Evolutionary conservation across 805 yeast species (phyloP).

Genomic region (Wickerhamiella dianesei): DNA sequence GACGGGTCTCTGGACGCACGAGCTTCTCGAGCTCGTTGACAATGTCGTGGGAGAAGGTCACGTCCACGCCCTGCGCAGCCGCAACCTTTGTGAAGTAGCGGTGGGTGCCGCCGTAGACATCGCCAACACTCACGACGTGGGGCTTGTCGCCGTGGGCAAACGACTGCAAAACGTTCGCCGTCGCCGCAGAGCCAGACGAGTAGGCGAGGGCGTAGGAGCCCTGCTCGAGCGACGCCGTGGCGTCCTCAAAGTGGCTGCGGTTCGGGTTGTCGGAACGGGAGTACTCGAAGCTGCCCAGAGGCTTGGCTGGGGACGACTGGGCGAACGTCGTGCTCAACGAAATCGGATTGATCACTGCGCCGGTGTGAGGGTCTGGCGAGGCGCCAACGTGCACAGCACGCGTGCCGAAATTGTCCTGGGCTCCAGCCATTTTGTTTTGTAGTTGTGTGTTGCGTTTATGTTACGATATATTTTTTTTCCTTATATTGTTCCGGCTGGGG

Average conservation of each 20-base stretch:
- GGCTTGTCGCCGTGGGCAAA: constrained; percentile 34
- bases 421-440: background rate
- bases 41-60: constrained; percentile 54
- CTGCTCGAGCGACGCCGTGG: constrained; percentile 64
- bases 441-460: background rate
- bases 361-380: constrained; percentile 54
- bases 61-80: constrained; percentile 57
- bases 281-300: constrained; percentile 69
- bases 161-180: constrained; percentile 63
- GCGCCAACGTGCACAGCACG: constrained; percentile 78
- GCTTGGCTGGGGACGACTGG: constrained; percentile 62
- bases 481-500: background rate
- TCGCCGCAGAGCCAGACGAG: constrained; percentile 76
- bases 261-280: constrained; percentile 80
- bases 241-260: constrained; percentile 66
- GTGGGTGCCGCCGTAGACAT: constrained; percentile 86
- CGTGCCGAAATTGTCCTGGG: constrained; percentile 42
- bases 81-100: constrained; percentile 82
- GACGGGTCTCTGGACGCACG: constrained; percentile 47
- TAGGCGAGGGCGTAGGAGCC: constrained; percentile 59
- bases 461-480: background rate
- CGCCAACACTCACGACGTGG: constrained; percentile 71
- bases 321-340: constrained; percentile 77
- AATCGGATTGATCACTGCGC: constrained; percentile 78
- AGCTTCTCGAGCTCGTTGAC: constrained; percentile 42